Base-by-base conservation (phyloP, 768 basidiomycete genomes). In the Leccinum aurantiacum region DNA sequence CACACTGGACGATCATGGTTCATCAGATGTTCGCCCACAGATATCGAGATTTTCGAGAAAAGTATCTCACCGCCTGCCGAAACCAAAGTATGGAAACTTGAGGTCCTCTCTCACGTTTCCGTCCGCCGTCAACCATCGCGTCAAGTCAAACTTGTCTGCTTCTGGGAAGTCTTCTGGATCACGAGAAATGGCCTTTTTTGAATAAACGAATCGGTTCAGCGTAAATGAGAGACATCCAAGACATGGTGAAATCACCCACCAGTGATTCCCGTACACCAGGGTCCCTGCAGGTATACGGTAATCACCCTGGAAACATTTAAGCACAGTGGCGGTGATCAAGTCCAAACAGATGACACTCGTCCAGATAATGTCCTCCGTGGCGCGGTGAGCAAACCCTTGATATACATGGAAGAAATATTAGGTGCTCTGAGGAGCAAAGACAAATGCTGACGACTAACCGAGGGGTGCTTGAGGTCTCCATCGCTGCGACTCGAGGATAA, bases 71-170 rank as follows among this genome's bases (percentile, higher is more conserved):
- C 60, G 60, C 57, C 82, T 67, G 9, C 82, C 84, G 60, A 82
- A 84, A 0, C 84, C 83, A 61, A 84, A 85, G 19, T 75, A 67
- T 60, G 77, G 83, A 6, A 76, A 71, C 60, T 77, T 80, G n/a
- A 83, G 63, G 55, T 83, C 82, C 3, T 81, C 79, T 35, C 76
- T 74, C 10, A 84, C 27, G 9, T 53, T 50, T 29, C 58, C 61
- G 1, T 60, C 59, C 0, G 38, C 8, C 6, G 53, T 65, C 7
- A 76, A 53, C 64, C 71, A 76, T 10, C 79, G 74, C 7, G 65
- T 66, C 7, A 77, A 70, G 41, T 76, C 63, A 61, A 80, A 80
- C 1, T 50, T 63, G 17, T 69, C 62, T 3, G 77, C 75, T 53
- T 76, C 68, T 2, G 74, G 74, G 41, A 75, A 79, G 17, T 72